Conservation (phyloP, 805 yeast genomes). For the Jamesozyma gamospora region DNA sequence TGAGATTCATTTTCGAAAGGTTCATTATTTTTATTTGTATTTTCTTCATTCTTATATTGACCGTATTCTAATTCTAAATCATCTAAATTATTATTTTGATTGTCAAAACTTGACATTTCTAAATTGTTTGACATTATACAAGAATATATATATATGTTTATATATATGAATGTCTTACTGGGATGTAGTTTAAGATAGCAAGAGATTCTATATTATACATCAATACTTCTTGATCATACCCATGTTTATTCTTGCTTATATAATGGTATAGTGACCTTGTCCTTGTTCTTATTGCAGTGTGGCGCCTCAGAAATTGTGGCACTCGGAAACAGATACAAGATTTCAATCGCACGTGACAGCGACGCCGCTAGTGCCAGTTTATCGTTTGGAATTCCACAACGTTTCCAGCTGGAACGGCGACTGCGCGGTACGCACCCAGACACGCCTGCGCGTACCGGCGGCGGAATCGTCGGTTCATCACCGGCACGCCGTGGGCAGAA, state of each 20-base stretch:
- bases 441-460: background rate
- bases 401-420: background rate
- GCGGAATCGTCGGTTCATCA: too few species aligned
- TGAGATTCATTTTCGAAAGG: background rate
- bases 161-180: too few species aligned
- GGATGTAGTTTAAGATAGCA: too few species aligned
- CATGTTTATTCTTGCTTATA: too few species aligned
- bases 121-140: too few species aligned
- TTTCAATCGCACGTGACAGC: too few species aligned
- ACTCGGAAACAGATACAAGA: background rate
- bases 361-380: too few species aligned
- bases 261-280: too few species aligned
- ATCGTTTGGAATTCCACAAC: background rate
- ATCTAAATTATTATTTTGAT: conserved; percentile 9
- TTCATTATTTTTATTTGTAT: background rate
- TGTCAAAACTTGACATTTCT: too few species aligned
- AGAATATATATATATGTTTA: too few species aligned
- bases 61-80: conserved; percentile 24
- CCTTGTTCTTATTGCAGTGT: background rate
- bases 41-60: conserved; percentile 16
- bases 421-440: background rate
- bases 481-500: background rate
- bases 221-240: too few species aligned
- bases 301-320: background rate
- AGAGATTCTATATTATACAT: too few species aligned